A percentile compares a stretch with the other conserved stretches of the same genome.
Conservation (phyloP, 1,284 basidiomycete species). For the Papiliotrema flavescens region DNA sequence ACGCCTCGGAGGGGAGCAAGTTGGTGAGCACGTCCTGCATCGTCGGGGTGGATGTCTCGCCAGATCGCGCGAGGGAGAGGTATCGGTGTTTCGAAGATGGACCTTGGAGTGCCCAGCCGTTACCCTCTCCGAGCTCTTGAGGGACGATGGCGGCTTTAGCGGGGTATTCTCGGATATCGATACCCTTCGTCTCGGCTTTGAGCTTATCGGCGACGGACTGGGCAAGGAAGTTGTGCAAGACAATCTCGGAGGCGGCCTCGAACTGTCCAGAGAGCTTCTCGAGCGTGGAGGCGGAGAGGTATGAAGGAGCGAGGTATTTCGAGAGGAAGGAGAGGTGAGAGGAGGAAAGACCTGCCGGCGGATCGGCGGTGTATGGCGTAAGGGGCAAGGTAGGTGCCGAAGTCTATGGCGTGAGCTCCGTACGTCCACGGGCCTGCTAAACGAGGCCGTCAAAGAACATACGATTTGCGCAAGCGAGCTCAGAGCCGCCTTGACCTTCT, state of each 20-base stretch:
- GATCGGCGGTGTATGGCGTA: constrained; percentile 36
- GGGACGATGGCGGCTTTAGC: constrained; percentile 54
- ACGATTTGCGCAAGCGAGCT: constrained; percentile 49
- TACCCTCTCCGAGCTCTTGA: constrained; percentile 56
- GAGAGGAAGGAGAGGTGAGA: constrained; percentile 67
- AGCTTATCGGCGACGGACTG: constrained; percentile 65
- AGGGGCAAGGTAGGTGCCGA: constrained; percentile 56
- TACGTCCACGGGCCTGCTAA: neutral
- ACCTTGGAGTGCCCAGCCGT: constrained; percentile 71
- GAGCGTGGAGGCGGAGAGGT: constrained; percentile 78
- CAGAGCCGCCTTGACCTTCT: constrained; percentile 66
- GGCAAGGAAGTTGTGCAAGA: constrained; percentile 81
- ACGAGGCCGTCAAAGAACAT: constrained; percentile 8
- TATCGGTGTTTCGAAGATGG: constrained; percentile 95
- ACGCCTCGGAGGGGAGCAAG: constrained; percentile 77
- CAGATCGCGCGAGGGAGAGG: constrained; percentile 56
- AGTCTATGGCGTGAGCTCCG: constrained; percentile 42
- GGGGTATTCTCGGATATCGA: constrained; percentile 18
- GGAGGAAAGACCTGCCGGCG: constrained; percentile 56
- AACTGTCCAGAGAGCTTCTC: constrained; percentile 77
- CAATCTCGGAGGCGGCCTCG: constrained; percentile 80
- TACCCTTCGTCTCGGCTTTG: constrained; percentile 65
- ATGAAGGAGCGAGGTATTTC: constrained; percentile 84
- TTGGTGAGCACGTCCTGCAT: constrained; percentile 60
- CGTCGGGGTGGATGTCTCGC: constrained; percentile 45